Evolutionary conservation across 495 filamentous ascomycete species (phyloP).

Genomic region (Penicillium taxi): DNA sequence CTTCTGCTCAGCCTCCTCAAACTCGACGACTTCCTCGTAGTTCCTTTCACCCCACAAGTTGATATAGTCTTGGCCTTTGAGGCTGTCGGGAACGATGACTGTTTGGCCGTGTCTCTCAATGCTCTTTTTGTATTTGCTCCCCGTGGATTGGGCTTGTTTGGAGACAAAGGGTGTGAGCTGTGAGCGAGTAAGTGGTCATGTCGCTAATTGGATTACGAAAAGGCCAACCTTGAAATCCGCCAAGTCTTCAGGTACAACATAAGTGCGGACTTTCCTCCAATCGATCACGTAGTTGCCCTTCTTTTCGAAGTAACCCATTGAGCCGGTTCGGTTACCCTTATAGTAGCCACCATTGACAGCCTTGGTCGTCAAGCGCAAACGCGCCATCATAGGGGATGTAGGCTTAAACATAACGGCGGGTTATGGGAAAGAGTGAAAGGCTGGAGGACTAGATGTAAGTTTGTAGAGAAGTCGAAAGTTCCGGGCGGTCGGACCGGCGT

Average conservation of each 20-base stretch:
- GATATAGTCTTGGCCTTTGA: slow-evolving; percentile 33
- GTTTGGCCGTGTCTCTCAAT: slow-evolving; percentile 19
- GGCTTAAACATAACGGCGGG: slow-evolving; percentile 53
- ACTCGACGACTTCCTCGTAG: slow-evolving; percentile 24
- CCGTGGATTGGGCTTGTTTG: slow-evolving; percentile 44
- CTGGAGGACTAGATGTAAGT: not conserved
- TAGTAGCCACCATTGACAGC: slow-evolving; percentile 88
- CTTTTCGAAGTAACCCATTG: slow-evolving; percentile 79
- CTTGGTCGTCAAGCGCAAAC: slow-evolving; percentile 80
- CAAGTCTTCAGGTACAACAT: slow-evolving; percentile 64
- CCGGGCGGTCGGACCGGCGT: slow-evolving; percentile 25
- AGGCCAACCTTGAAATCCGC: slow-evolving; percentile 60
- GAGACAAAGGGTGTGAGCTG: slow-evolving; percentile 88
- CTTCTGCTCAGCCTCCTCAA: slow-evolving; percentile 20
- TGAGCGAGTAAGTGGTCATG: not conserved
- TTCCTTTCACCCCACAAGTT: slow-evolving; percentile 35
- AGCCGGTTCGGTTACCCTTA: slow-evolving; percentile 85
- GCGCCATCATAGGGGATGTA: slow-evolving; percentile 57
- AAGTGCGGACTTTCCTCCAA: slow-evolving; percentile 81
- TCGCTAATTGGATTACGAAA: not conserved
- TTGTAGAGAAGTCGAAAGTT: slow-evolving; percentile 6
- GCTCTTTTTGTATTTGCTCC: slow-evolving; percentile 29
- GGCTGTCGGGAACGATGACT: slow-evolving; percentile 21
- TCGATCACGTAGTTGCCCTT: slow-evolving; percentile 78
- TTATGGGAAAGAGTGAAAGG: not conserved